Conservation (phyloP, 768 basidiomycete species). For the Rubroboletus satanas region DNA sequence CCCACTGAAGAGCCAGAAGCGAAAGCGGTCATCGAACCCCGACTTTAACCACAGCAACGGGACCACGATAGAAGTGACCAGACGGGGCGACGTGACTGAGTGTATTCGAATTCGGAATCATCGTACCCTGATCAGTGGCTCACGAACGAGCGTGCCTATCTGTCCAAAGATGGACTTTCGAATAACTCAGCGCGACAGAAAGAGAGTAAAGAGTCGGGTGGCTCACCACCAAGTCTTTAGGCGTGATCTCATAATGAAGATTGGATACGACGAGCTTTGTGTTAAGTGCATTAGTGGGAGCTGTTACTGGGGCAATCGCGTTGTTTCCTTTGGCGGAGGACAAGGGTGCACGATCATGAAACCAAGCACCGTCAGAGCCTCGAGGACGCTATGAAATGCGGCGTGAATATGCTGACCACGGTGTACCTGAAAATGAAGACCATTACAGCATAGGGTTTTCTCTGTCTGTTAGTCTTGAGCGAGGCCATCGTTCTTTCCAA, state of each 20-base stretch:
- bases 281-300: conserved; percentile 32
- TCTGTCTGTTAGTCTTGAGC: conserved; percentile 29
- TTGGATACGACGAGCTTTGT: conserved; percentile 77
- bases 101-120: conserved; percentile 42
- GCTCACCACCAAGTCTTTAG: conserved; percentile 84
- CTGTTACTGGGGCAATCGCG: conserved; percentile 19
- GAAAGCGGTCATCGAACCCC: conserved; percentile 41
- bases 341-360: conserved; percentile 69
- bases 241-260: conserved; percentile 87
- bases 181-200: conserved; percentile 4
- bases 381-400: conserved; percentile 49
- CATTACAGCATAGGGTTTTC: conserved; percentile 44
- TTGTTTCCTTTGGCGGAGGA: conserved; percentile 29
- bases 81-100: conserved; percentile 31
- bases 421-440: not conserved
- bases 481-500: conserved; percentile 20
- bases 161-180: conserved; percentile 82
- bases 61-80: conserved; percentile 34
- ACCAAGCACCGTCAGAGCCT: conserved; percentile 62
- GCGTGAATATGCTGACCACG: not conserved
- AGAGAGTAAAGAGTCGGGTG: conserved; percentile 6
- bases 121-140: conserved; percentile 95
- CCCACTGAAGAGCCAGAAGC: conserved; percentile 35
- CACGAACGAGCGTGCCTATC: conserved; percentile 87
- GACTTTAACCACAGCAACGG: conserved; percentile 23